These are phyloP conservation scores for Xylogone sp. DNA, from an alignment of 2,329 filamentous ascomycete genomes.

Conservation along the genomic window DNA sequence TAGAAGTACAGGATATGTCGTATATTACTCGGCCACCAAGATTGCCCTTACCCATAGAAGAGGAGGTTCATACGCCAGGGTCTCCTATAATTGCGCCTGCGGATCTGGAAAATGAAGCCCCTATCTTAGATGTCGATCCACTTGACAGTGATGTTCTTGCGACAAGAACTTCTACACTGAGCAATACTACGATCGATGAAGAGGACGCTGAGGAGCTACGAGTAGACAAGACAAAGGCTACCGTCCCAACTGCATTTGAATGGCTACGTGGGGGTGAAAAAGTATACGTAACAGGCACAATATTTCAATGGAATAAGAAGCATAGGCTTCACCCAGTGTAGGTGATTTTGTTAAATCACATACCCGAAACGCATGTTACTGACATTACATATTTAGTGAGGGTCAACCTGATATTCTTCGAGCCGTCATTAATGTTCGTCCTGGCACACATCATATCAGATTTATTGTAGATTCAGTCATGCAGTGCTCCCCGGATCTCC, in stretches of 20 bases:
- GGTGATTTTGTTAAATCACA: constrained; percentile 22
- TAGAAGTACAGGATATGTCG: constrained; percentile 42
- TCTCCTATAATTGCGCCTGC: constrained; percentile 80
- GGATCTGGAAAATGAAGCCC: constrained; percentile 38
- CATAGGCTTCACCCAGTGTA: constrained; percentile 83
- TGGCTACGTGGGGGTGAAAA: constrained; percentile 83
- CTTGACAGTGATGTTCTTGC: constrained; percentile 42
- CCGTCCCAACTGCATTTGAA: constrained; percentile 79
- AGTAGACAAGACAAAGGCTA: constrained; percentile 69
- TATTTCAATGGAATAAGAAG: constrained; percentile 96
- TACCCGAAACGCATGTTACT: constrained; percentile 4
- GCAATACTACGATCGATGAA: constrained; percentile 67
- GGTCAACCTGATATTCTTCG: constrained; percentile 60
- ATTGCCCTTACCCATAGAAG: constrained; percentile 87
- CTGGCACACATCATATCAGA: constrained; percentile 93
- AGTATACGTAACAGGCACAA: constrained; percentile 94
- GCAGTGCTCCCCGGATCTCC: constrained; percentile 80
- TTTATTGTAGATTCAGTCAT: constrained; percentile 95
- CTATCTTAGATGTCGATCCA: constrained; percentile 32
- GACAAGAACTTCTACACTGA: constrained; percentile 53
- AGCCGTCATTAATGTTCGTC: constrained; percentile 76
- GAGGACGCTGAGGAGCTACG: constrained; percentile 78
- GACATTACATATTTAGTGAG: constrained; percentile 27
- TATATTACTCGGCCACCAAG: constrained; percentile 74
- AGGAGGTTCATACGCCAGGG: constrained; percentile 83